Base-by-base conservation (phyloP, 257 asterid genomes). In the Mitragyna speciosa region DNA sequence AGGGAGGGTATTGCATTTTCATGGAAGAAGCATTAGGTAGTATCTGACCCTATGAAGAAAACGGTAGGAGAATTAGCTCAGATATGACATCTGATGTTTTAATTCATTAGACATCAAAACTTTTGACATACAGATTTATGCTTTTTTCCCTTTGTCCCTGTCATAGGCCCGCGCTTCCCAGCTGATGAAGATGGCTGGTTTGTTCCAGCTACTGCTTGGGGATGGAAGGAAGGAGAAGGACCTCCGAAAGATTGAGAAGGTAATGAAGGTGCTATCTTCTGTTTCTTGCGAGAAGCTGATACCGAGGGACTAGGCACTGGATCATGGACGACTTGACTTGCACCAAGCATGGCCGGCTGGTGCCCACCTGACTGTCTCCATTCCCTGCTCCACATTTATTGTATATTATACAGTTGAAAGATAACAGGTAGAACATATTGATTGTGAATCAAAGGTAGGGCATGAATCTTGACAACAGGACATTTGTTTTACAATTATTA, bases 101-200 rank as follows among this genome's bases (percentile, higher is more conserved):
- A 20, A 76, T 51, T 30, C 73, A 17, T 6, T 10, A 28, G 52
- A n/a, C 73, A 52, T 31, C 33, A 66, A 76, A 58, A 28, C 70
- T 76, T 59, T 7, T 39, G 76, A 85, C 93, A 82, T 86, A 91
- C 96, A 63, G 91, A 45, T 92, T 90, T 90, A 28, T 79, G 88
- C 67, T 89, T 91, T 84, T 92, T 92, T 75, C 90, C 90, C 82
- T 89, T 91, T 33, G 82, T 51, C 52, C 90, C 92, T 76, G 73
- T 67, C 76, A 82, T 74, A 49, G 93, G 82, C 22, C 94, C 96
- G 72, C 91, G 94, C 80, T 90, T 91, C 76, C 85, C 89, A 7
- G 89, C 86, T 31, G 94, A 89, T 36, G 93, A 89, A 85, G 92
- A 87, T 51, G 89, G 93, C 87, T 91, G 97, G 87, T 87, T 87